Evolutionary conservation across 257 asterid genomes (phyloP).

Genomic region (Penstemon newberryi): DNA sequence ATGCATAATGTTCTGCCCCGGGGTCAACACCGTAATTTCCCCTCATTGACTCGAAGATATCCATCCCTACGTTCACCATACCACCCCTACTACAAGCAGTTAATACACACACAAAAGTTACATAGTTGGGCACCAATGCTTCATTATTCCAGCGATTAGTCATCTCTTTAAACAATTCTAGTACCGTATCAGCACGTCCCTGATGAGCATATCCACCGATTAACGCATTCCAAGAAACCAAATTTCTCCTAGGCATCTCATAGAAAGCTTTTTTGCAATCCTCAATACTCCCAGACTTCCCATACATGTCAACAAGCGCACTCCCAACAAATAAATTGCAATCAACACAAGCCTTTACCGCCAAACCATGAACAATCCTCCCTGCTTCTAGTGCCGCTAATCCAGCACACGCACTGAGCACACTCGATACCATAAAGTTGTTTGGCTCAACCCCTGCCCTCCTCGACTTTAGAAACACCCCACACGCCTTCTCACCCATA

Average conservation of each 20-base stretch:
- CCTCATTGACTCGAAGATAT: slow-evolving; percentile 65
- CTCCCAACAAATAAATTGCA: slow-evolving; percentile 73
- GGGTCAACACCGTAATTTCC: slow-evolving; percentile 57
- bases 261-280: slow-evolving; percentile 60
- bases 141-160: slow-evolving; percentile 23
- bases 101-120: slow-evolving; percentile 72
- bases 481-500: slow-evolving; percentile 66
- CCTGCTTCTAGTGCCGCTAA: slow-evolving; percentile 80
- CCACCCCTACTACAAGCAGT: slow-evolving; percentile 96
- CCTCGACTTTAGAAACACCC: slow-evolving; percentile 49
- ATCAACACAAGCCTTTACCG: slow-evolving; percentile 71
- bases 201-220: slow-evolving; percentile 88
- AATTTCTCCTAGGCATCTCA: slow-evolving; percentile 56
- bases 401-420: slow-evolving; percentile 84
- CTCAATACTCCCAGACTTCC: slow-evolving; percentile 76
- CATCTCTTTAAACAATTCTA: slow-evolving; percentile 60
- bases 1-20: slow-evolving; percentile 83
- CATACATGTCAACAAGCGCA: slow-evolving; percentile 91
- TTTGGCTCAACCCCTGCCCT: slow-evolving; percentile 52
- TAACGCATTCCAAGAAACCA: slow-evolving; percentile 79
- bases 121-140: slow-evolving; percentile 55
- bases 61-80: slow-evolving; percentile 59
- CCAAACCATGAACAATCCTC: slow-evolving; percentile 65
- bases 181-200: slow-evolving; percentile 68
- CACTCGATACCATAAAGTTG: slow-evolving; percentile 74